Base-by-base conservation (phyloP, 1,284 basidiomycete species). In the Leucoagaricus sp. region DNA sequence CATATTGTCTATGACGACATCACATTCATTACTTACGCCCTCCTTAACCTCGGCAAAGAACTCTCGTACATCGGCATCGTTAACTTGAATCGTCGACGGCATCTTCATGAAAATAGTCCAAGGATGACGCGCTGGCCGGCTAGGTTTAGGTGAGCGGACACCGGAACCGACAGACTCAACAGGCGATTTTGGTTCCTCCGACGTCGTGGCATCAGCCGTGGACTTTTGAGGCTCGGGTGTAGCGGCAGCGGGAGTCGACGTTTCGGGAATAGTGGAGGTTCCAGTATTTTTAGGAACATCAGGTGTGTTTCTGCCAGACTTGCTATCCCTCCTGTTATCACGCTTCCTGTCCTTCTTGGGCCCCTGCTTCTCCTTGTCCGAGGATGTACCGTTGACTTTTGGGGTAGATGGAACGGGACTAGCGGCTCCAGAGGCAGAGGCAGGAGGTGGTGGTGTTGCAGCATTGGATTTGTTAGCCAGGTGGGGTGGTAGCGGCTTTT, bases 71-170 rank as follows among this genome's bases (percentile, higher is more conserved):
- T 93, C 90, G 0, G 75, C 68, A 61, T 96, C 93, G 10, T 74
- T 80, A 2, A 84, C 80, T 7, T 82, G 69, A 5, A 75, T 68
- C 15, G 67, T 63, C 21, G 67, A 60, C 3, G 80, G 76, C 69
- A 91, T 78, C 60, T 89, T 85, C 79, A 94, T 83, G 72, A 91
- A 95, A 54, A 96, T 80, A 3, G 93, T 94, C 83, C 87, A 91
- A 8, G 91, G 89, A 72, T 92, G 86, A 45, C 88, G 77, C n/a
- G 81, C 73, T 2, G 83, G 78, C 60, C 83, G 77, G 53, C 77
- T 77, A 49, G 81, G 78, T 61, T 84, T 87, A 23, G 89, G 87
- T 36, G 87, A 88, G 53, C 87, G 79, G 29, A 75, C 74, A 7
- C 89, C 89, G 0, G 82, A 75, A 50, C 76, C 79, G 12, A 77